phyloP scores from a whole-genome alignment of 164 flowering plant species.

The Nelumbo lutea region DNA sequence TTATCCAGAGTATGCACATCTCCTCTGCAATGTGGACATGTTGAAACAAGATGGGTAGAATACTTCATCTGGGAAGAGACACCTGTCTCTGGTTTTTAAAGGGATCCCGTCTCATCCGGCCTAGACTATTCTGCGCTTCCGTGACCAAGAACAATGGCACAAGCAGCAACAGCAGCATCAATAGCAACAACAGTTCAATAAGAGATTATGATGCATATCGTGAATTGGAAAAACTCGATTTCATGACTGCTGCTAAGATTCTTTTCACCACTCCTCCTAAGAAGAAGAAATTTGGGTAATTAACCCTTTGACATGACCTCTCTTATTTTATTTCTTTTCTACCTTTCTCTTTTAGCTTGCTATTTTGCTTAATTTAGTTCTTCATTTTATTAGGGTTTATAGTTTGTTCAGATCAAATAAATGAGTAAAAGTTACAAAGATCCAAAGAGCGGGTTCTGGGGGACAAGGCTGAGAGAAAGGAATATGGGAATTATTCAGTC shows the following conservation, averaged over 20 bases:
- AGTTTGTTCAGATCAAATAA: no score
- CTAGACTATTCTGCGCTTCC: conserved; percentile 12
- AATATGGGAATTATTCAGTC: no score
- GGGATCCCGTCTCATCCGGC: background rate
- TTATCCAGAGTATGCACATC: no score
- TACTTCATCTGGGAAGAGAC: background rate
- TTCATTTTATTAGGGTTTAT: no score
- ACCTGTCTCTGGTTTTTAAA: conserved; percentile 2
- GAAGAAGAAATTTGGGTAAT: conserved; percentile 75
- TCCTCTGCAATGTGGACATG: background rate
- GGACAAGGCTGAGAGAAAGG: no score
- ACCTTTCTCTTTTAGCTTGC: no score
- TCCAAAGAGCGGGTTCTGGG: no score
- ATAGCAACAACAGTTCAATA: background rate
- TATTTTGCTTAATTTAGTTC: no score
- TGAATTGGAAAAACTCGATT: conserved; percentile 74
- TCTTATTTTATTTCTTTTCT: background rate
- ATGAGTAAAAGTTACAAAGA: no score
- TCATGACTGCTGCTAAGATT: conserved; percentile 72
- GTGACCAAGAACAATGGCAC: background rate
- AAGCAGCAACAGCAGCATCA: background rate
- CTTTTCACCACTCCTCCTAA: conserved; percentile 58
- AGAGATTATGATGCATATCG: conserved; percentile 28
- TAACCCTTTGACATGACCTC: background rate
- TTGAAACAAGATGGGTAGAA: conserved; percentile 5